Percentiles rank a stretch among this genome's conserved stretches.
Conservation (phyloP, 805 yeast species). For the Priceomyces castillae region DNA sequence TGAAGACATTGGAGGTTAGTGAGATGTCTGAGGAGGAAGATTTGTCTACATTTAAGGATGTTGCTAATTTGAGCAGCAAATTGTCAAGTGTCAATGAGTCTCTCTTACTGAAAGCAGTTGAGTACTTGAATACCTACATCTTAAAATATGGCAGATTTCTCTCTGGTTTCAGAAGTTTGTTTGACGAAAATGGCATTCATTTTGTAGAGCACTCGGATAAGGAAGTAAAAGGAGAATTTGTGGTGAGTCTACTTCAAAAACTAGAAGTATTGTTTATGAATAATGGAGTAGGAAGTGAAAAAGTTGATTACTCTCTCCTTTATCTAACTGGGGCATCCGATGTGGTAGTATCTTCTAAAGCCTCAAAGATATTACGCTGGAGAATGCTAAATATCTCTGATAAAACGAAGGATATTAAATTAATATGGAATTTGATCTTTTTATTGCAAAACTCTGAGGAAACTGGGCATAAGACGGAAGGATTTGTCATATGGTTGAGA, state of each 20-base stretch:
- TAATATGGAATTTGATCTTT: constrained; percentile 49
- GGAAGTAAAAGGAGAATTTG: constrained; percentile 12
- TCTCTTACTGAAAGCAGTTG: background rate
- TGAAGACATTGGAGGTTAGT: constrained; percentile 1
- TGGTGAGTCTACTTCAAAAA: constrained; percentile 28
- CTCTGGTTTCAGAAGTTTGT: constrained; percentile 12
- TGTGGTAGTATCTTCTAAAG: constrained; percentile 31
- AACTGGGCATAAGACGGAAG: constrained; percentile 34
- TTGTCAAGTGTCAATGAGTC: constrained; percentile 12
- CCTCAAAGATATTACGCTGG: constrained; percentile 54
- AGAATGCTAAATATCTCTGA: constrained; percentile 35
- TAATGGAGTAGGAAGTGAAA: constrained; percentile 4
- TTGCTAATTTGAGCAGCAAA: constrained; percentile 14
- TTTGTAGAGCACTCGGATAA: background rate
- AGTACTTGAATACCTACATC: constrained; percentile 6
- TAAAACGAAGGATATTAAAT: constrained; percentile 12
- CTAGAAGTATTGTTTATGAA: constrained; percentile 35
- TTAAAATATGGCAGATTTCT: constrained; percentile 13
- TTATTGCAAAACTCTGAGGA: constrained; percentile 26
- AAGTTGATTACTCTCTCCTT: constrained; percentile 23
- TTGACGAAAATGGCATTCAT: constrained; percentile 1
- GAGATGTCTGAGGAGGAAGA: constrained; percentile 2
- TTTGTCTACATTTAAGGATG: constrained; percentile 7
- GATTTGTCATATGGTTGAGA: constrained; percentile 56
- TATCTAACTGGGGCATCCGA: constrained; percentile 38